phyloP scores from a whole-genome alignment of 2,329 filamentous ascomycete genomes.

The Penicillium sp. region DNA sequence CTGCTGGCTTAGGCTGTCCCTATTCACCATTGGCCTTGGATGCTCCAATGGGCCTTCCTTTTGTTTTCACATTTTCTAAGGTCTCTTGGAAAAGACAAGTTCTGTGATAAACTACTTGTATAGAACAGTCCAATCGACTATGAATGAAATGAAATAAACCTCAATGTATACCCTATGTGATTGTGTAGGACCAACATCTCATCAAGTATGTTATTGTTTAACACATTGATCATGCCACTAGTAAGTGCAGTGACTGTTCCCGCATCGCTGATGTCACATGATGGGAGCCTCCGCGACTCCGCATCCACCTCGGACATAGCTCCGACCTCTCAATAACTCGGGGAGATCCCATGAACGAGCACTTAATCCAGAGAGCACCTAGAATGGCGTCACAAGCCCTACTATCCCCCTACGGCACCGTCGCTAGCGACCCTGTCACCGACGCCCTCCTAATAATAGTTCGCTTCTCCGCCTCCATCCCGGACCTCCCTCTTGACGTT shows the following conservation, averaged over 20 bases:
- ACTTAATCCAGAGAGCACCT: conserved; percentile 1
- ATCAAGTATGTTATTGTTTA: background rate
- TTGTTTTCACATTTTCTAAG: background rate
- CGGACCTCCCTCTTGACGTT: conserved; percentile 79
- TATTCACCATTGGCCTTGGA: background rate
- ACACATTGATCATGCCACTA: background rate
- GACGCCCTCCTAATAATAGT: conserved; percentile 69
- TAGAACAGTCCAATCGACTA: conserved; percentile 19
- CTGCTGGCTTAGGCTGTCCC: background rate
- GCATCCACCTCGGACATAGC: conserved; percentile 9
- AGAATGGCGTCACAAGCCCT: conserved; percentile 20
- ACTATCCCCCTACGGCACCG: conserved; percentile 10
- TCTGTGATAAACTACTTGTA: conserved; percentile 10
- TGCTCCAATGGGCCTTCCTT: background rate
- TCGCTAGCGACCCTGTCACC: conserved; percentile 3
- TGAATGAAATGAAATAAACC: conserved; percentile 7
- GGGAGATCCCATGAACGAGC: background rate
- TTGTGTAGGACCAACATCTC: background rate
- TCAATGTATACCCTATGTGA: background rate
- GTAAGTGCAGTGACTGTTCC: background rate
- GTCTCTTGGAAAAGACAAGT: background rate
- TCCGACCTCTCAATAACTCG: background rate
- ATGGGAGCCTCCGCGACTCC: conserved; percentile 1
- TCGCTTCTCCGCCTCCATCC: conserved; percentile 82
- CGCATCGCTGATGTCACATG: conserved; percentile 11